These are phyloP conservation scores for Wickerhamomyces sydowiorum DNA, from an alignment of 805 yeast species.

Conservation along the genomic window DNA sequence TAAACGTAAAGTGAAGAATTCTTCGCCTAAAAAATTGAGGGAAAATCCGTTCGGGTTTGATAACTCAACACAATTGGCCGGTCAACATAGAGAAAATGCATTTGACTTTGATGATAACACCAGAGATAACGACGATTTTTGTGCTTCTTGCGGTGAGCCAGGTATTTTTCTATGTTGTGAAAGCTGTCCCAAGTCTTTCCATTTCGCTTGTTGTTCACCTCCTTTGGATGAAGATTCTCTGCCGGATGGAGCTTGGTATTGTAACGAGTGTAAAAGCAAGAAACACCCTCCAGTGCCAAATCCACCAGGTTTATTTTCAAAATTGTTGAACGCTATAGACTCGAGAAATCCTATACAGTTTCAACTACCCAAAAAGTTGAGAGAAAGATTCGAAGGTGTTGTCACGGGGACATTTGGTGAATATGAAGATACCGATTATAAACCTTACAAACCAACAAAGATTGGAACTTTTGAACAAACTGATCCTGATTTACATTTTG, in stretches of 20 bases:
- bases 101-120: slow-evolving; percentile 26
- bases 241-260: slow-evolving; percentile 90
- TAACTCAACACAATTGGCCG: slow-evolving; percentile 24
- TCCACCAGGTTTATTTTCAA: slow-evolving; percentile 39
- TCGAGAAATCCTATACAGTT: slow-evolving; percentile 61
- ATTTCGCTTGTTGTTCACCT: slow-evolving; percentile 86
- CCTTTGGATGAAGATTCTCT: slow-evolving; percentile 69
- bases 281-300: slow-evolving; percentile 28
- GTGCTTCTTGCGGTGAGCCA: slow-evolving; percentile 84
- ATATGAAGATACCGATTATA: slow-evolving; percentile 58
- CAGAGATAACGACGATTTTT: slow-evolving; percentile 73
- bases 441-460: slow-evolving; percentile 37
- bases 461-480: slow-evolving; percentile 43
- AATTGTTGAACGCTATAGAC: slow-evolving; percentile 53
- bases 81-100: slow-evolving; percentile 25
- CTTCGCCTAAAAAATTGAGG: slow-evolving; percentile 25
- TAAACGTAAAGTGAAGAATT: slow-evolving; percentile 20
- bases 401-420: slow-evolving; percentile 63
- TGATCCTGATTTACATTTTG: slow-evolving; percentile 61
- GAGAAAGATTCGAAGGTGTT: slow-evolving; percentile 72
- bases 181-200: slow-evolving; percentile 87
- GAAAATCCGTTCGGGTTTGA: slow-evolving; percentile 42
- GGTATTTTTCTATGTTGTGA: slow-evolving; percentile 94
- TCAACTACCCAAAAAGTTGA: slow-evolving; percentile 59
- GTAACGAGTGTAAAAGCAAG: slow-evolving; percentile 64